Base-by-base conservation (phyloP, 106 monocot genomes). In the Dendrobium catenatum region DNA sequence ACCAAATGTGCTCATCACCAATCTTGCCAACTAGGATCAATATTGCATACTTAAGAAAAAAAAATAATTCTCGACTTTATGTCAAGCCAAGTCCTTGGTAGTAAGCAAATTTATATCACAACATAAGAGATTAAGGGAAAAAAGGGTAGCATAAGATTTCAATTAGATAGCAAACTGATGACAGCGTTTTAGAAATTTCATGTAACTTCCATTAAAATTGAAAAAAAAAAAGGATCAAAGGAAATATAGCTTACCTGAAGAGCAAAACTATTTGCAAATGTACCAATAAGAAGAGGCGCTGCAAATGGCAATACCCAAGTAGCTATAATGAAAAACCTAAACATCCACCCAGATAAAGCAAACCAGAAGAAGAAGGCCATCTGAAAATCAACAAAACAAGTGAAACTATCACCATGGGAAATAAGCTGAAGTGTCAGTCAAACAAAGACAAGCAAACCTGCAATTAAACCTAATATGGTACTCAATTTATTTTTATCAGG, bases 301-400 rank as follows among this genome's bases (percentile, higher is more conserved):
- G 91, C 94, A 80, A 98, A 86, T 56, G 97, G 97, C 29, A 98
- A 83, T 37, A 98, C 84, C 86, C 92, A 94, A 29, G 89, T 91
- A 68, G 89, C 90, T 48, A 98, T 79, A 81, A 91, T 81, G 82
- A 98, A 91, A 78, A 91, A 55, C 83, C 94, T 98, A 84, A 98
- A 98, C 66, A 94, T 56, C 92, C 97, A 94, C 47, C 97, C 97
- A 46, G 97, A 98, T 77, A 98, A 81, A 46, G 85, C 86, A 85
- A 98, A 89, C 94, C 94, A 98, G 40, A 98, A 77, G 82, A 98
- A 91, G 85, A 98, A 94, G 64, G 95, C 84, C 59, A 91, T 92
- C 97, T 98, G 79, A 44, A 74, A 74, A 29, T 74, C 40, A 74
- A 19, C 19, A 44, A 74, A 43, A 42, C 4, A 72, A 76, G 90